Base-by-base conservation (phyloP, 208 protist species). In the Phytomonas sp. region DNA sequence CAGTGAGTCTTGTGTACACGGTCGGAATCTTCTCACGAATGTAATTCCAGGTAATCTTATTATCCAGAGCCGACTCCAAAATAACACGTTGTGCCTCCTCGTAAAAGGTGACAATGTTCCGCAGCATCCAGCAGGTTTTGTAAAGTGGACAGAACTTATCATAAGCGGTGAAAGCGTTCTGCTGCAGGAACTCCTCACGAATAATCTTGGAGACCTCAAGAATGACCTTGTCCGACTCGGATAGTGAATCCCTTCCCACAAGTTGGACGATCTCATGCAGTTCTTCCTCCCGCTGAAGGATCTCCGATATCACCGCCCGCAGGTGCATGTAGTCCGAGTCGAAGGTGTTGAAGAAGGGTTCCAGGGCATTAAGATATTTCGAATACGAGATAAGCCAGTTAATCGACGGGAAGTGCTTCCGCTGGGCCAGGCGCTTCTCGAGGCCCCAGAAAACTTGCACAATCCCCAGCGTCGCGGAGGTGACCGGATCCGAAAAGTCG, bases 401-500 rank as follows among this genome's bases (percentile, higher is more conserved):
- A 36, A 99, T 97, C 10, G 99, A 99, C 36, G 99, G 99, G 93
- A 99, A 99, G 91, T 99, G 99, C 91, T 99, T 99, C 65, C 99
- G 87, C 92, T 99, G 98, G 4, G 99, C 99, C 7, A 99, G 92
- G 72, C 99, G 99, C 94, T 99, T 99, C 89, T 99, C 97, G 7
- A 99, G 89, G 78, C 98, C 99, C 99, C 99, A 99, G 90, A 99
- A 99, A 32, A 99, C 99, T 89, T 99, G 99, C 52, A 99, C 98
- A 77, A 99, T 99, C 81, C 91, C 92, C 31, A 99, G 89, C 32
- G 99, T 99, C 26, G 99, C 96, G 30, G 98, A 95, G 33, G 98
- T 99, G 30, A 99, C 99, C 29, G 98, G 98, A 80, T 99, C 98
- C 45, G 98, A 98, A 82, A 99, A 99, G 88, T 99, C 99, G 87